Evolutionary conservation across 352 stramenopile genomes (phyloP), one percentile per base, ranked within the genome.

Genomic region (Phytophthora sp.): DNA sequence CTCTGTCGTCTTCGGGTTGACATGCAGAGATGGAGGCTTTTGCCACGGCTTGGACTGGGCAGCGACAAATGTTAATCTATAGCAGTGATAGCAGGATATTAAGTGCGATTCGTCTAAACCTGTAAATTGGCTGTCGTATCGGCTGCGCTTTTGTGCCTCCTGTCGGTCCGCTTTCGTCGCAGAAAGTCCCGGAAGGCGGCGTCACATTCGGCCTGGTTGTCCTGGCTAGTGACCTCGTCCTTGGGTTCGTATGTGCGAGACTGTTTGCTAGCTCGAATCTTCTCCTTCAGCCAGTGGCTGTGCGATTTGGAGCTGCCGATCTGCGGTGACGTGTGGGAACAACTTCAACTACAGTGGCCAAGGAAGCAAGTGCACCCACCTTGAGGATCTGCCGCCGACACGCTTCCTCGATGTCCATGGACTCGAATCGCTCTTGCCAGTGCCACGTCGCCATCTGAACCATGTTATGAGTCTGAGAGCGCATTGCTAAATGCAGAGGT

Each of bases 361-460:
- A 59, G 51, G 27, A 35, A 35, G 11, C 9, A 55, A 33, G n/a
- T n/a, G n/a, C n/a, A 46, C n/a, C 4, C 23, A 82, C 84, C 57
- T 90, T 79, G 24, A 83, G 73, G 4, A 89, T 69, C 45, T 90
- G 80, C 4, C 38, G 41, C 0, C 78, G 76, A 63, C 70, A 80
- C 2, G 76, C 75, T 9, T 71, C 72, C 55, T 84, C 79, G 15
- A 76, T 54, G 26, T 61, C 41, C 12, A 41, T 57, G 16, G 45
- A 9, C 44, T 79, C 64, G 35, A 80, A 78, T 16, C 78, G 79
- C 67, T 93, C 74, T 44, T 86, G 82, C 84, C 84, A 93, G 67
- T 93, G 84, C 82, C 84, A 93, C 26, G 45, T 9, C 27, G 45
- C 24, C 27, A 35, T 35, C 50, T 45, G 18, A 33, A 51, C 58